A percentile compares a stretch with the other conserved stretches of the same genome.
Evolutionary conservation across 768 basidiomycete genomes (phyloP).

Genomic region (Pisolithus microcarpus): DNA sequence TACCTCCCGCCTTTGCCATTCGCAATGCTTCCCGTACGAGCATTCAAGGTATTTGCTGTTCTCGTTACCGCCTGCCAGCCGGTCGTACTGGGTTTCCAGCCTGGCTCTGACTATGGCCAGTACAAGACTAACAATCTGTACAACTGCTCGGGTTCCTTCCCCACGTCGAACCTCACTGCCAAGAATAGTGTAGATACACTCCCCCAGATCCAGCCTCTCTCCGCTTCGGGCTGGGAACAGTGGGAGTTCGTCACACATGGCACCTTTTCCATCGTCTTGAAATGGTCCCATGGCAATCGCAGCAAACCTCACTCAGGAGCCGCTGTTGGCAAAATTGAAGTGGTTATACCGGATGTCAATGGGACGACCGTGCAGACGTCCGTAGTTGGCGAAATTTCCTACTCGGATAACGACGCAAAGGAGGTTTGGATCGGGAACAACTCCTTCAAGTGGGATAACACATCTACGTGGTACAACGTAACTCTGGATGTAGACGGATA

Average conservation of each 20-base stretch:
- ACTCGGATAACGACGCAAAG: slow-evolving; percentile 1
- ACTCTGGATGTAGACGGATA: slow-evolving; percentile 7
- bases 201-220: slow-evolving; percentile 6
- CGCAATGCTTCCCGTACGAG: not conserved
- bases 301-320: not conserved
- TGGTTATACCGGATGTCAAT: slow-evolving; percentile 3
- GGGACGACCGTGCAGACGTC: slow-evolving; percentile 4
- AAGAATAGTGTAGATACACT: slow-evolving; percentile 11
- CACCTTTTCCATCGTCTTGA: slow-evolving; percentile 6
- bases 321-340: slow-evolving; percentile 4
- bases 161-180: slow-evolving; percentile 10
- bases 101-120: slow-evolving; percentile 9
- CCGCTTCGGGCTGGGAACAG: slow-evolving; percentile 8
- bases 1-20: too few relatives aligned
- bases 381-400: not conserved
- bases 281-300: slow-evolving; percentile 10
- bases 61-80: not conserved
- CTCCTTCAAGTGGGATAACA: slow-evolving; percentile 8
- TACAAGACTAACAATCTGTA: slow-evolving; percentile 10
- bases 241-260: slow-evolving; percentile 12
- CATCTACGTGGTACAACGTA: slow-evolving; percentile 9
- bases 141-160: slow-evolving; percentile 10
- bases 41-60: not conserved
- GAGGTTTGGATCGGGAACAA: slow-evolving; percentile 6
- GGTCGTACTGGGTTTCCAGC: slow-evolving; percentile 3